Percentiles rank a stretch among this genome's conserved stretches.
Evolutionary conservation across 306 rosid species (phyloP).

Genomic region (Fragaria vesca): DNA sequence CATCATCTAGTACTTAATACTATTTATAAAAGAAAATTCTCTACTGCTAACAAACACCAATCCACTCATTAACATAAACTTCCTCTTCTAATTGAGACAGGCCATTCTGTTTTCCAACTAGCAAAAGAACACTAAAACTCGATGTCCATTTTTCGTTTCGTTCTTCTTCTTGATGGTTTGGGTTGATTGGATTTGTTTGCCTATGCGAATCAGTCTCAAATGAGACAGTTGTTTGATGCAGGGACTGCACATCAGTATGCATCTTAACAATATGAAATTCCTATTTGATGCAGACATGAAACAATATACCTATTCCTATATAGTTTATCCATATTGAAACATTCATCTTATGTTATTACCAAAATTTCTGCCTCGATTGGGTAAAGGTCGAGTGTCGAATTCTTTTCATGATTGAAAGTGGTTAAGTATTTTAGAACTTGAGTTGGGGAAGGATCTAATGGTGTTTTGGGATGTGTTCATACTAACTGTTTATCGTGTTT

Average conservation of each 20-base stretch:
- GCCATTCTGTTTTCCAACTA: not conserved
- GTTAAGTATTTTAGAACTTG: no score
- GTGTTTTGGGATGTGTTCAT: no score
- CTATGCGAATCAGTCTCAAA: not conserved
- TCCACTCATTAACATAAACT: not conserved
- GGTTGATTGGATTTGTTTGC: not conserved
- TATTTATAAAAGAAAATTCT: not conserved
- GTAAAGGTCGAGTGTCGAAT: no score
- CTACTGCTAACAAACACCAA: not conserved
- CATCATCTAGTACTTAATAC: no score
- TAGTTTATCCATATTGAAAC: not conserved
- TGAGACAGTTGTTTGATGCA: not conserved
- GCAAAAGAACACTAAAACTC: not conserved
- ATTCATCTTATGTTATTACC: no score
- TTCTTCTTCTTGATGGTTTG: not conserved
- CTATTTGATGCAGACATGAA: not conserved
- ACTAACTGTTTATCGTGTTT: no score
- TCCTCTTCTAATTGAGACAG: not conserved
- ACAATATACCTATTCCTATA: not conserved
- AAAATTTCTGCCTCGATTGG: no score
- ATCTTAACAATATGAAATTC: not conserved
- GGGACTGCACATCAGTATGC: not conserved
- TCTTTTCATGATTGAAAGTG: no score
- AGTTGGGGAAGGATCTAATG: no score
- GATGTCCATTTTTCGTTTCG: not conserved